Evolutionary conservation across 257 asterid genomes (phyloP), one percentile per base, ranked within the genome.

Genomic region (Nicotiana sylvestris): DNA sequence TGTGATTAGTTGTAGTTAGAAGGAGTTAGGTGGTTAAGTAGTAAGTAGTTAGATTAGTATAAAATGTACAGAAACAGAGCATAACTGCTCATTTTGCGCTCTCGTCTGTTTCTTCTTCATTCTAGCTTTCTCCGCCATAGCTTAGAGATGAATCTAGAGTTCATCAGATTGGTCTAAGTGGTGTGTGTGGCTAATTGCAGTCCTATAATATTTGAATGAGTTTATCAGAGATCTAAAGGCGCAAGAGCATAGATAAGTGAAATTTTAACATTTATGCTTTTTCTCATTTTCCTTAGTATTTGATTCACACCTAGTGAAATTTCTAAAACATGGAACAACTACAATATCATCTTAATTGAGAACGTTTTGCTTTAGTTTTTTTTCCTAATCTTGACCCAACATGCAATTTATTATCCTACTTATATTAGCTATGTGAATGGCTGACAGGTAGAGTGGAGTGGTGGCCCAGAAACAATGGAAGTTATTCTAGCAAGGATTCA

Each of bases 381-480:
- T 74, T 74, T 12, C 43, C 80, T 15, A 27, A 10, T 51, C 4
- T 27, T 8, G 27, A 12, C 27, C 43, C 27, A 46, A 9, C 51
- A 43, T 51, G 80, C 29, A 51, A 49, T 27, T 76, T 76, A 3
- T n/a, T 27, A 11, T 76, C 64, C 64, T 76, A 76, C 27, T 35
- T 43, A 43, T 43, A 43, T 29, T 29, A 27, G 64, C 64, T 27
- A 27, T 51, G 80, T 76, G 81, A 65, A 80, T 77, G 46, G 39
- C 58, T 67, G 85, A 83, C 91, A 96, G 99, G 96, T 93, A 83
- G 99, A 94, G 84, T 96, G 99, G 99, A 91, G 87, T 78, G 85
- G 92, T 81, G 97, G 99, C 46, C 86, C 93, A 10, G 95, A 92
- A 82, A 89, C 98, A 66, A 88, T 87, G 87, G 93, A 86, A 9